A percentile compares a stretch with the other conserved stretches of the same genome.
These are phyloP conservation scores for Plasmodium sp. DNA, from an alignment of 169 alveolate species.

Conservation along the genomic window DNA sequence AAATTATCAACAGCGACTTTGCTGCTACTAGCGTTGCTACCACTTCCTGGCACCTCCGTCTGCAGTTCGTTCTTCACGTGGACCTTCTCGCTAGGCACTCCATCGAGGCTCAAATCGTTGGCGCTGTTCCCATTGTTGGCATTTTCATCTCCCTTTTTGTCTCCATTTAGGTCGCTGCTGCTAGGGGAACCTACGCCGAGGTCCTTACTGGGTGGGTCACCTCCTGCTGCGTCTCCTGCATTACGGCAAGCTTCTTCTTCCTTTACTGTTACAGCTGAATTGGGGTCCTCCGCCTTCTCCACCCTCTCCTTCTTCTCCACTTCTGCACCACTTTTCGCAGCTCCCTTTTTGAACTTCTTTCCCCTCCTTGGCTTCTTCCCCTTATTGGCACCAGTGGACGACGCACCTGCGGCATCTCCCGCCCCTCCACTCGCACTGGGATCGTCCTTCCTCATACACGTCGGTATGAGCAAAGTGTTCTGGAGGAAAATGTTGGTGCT, in stretches of 20 bases:
- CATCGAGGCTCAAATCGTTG: background rate
- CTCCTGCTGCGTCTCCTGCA: background rate
- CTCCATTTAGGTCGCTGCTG: background rate
- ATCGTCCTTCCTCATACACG: constrained; percentile 72
- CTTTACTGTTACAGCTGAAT: background rate
- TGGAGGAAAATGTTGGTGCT: constrained; percentile 89
- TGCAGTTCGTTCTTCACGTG: background rate
- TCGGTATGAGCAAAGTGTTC: constrained; percentile 86
- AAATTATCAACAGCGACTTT: background rate
- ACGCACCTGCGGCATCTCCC: background rate
- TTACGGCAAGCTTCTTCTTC: background rate
- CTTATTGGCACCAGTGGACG: background rate
- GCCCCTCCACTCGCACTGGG: background rate
- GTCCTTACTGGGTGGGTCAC: background rate
- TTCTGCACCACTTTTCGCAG: background rate
- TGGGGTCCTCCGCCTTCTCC: background rate
- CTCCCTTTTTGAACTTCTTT: background rate
- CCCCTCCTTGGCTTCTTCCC: background rate
- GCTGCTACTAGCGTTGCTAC: background rate
- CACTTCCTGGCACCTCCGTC: background rate
- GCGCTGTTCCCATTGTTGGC: background rate
- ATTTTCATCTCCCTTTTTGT: background rate
- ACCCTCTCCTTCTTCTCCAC: background rate
- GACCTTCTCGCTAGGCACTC: background rate
- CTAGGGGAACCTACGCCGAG: background rate